Evolutionary conservation across 306 rosid genomes (phyloP), one percentile per base, ranked within the genome.

Genomic region (Chamaecrista fasciculata): DNA sequence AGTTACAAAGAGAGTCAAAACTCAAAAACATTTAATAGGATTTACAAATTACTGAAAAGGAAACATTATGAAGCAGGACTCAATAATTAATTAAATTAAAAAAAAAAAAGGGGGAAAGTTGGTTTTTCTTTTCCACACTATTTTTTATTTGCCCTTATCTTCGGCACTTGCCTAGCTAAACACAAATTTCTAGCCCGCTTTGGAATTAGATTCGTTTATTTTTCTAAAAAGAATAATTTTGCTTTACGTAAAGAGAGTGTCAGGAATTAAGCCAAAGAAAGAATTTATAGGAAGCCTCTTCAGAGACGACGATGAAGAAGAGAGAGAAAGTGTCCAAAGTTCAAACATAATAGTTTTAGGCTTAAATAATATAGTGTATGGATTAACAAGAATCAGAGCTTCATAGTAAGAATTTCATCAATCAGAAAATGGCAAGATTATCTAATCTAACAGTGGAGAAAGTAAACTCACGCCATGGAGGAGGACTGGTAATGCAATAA

Each of bases 401-500:
- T 73, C 50, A 15, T n/a, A 44, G 74, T 21, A 48, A 70, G 28
- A 58, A 57, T 19, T 58, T 4, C 49, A 16, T 15, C 42, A n/a
- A 28, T 48, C 15, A 11, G 58, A 36, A 74, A 70, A 78, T 16
- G 46, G 77, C 16, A 67, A 55, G 12, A 56, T 37, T 62, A 77
- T 48, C 11, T 56, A 81, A 82, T 59, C 67, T 64, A 68, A 60
- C 11, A 47, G 25, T 8, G 72, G 39, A 68, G 50, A 20, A 51
- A 36, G 66, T 47, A 24, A 51, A 94, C 97, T 89, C 69, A 95
- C 99, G 99, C 99, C 97, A 95, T 53, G 91, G 92, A 60, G 99
- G 99, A 67, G 99, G 99, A 62, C 99, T 95, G 0, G 97, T 95
- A 70, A 91, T 91, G 88, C 99, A 95, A 82, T 67, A 95, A 75